Evolutionary conservation across 345 rosid genomes (phyloP), one percentile per base, ranked within the genome.

Genomic region (Salix udensis): DNA sequence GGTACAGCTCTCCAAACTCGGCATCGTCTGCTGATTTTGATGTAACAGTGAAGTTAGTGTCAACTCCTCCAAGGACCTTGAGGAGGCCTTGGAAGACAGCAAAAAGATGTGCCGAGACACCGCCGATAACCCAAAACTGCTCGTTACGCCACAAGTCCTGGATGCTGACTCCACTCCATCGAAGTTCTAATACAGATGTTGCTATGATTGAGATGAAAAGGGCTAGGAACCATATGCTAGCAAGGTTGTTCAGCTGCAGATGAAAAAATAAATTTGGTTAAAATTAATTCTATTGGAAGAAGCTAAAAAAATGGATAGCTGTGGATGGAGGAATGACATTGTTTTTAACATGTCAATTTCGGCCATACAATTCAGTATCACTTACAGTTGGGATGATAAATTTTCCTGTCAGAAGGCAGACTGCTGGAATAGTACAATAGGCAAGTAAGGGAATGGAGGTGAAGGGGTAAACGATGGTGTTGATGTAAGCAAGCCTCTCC

Each of bases 71-170:
- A 16, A 95, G 91, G 74, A 95, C 98, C 87, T 95, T 95, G n/a
- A 93, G 97, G 2, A 93, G 92, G 81, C 98, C 98, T 82, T 95
- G 97, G 82, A 91, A 95, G 15, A 95, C 97, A 0, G 98, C 97
- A 61, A 93, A 95, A 53, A 95, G 97, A 66, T 95, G 98, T 11
- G 98, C 98, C 0, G 97, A 94, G 62, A 94, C 98, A 4, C 98
- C 97, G 2, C 97, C 97, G 8, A 93, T 95, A 7, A 95, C 98
- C 98, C 97, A 95, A 78, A 95, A 95, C 71, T 95, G 98, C 85
- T 95, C 98, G 78, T 95, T 95, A 44, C 98, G 88, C 98, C 97
- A 95, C 82, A 89, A 90, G 58, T 91, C 98, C 68, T 88, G 88
- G 28, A 93, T 93, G 90, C 94, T 88, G 28, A 95, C 97, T 4